A percentile compares a stretch with the other conserved stretches of the same genome.
Conservation (phyloP, 2,329 filamentous ascomycete genomes). For the Zarea fungicola region DNA sequence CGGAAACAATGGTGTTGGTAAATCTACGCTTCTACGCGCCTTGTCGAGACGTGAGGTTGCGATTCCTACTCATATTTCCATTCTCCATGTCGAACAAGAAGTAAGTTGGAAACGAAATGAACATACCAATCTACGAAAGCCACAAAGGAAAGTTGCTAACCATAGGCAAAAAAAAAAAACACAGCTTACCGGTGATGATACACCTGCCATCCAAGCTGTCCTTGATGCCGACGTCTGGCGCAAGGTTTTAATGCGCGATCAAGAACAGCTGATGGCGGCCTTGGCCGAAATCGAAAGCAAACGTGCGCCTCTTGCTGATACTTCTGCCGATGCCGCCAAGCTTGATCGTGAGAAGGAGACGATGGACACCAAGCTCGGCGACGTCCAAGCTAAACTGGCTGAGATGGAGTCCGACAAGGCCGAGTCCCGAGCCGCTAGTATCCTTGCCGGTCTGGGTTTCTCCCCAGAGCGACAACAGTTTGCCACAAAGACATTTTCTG, state of each 20-base stretch:
- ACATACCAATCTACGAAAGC: too few species aligned
- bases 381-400: slow-evolving; percentile 84
- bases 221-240: slow-evolving; percentile 98
- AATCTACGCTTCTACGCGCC: slow-evolving; percentile 89
- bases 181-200: slow-evolving; percentile 90
- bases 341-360: slow-evolving; percentile 85
- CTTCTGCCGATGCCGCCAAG: slow-evolving; percentile 78
- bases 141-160: too few species aligned
- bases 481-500: slow-evolving; percentile 95
- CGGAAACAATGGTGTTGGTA: slow-evolving; percentile 98
- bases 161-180: too few species aligned
- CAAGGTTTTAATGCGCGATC: slow-evolving; percentile 86
- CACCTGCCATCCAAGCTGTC: slow-evolving; percentile 88
- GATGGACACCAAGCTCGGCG: slow-evolving; percentile 82
- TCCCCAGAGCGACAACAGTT: slow-evolving; percentile 87
- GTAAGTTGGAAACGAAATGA: too few species aligned
- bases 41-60: slow-evolving; percentile 88
- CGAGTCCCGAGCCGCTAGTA: slow-evolving; percentile 90
- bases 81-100: slow-evolving; percentile 98
- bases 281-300: slow-evolving; percentile 73
- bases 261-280: slow-evolving; percentile 77
- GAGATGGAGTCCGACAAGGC: slow-evolving; percentile 99
- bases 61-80: slow-evolving; percentile 95
- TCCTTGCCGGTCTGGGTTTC: slow-evolving; percentile 94
- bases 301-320: slow-evolving; percentile 78